Conservation (phyloP, 1,139 yeast species). For the Magnusiomyces suaveolens region DNA sequence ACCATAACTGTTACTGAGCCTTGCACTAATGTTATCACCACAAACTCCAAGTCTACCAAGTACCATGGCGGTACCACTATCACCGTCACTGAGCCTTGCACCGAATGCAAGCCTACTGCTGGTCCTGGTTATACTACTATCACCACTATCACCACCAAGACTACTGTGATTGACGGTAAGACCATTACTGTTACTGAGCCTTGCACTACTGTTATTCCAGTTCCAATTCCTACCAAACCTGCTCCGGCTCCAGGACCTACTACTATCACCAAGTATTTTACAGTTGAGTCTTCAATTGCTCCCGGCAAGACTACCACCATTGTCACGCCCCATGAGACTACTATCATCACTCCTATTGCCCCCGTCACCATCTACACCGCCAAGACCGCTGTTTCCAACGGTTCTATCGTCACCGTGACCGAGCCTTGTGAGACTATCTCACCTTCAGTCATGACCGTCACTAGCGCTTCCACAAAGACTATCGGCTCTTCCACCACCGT, state of each 20-base stretch:
- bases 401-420: background rate
- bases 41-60: background rate
- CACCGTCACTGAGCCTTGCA: conserved; percentile 14
- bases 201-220: conserved; percentile 7
- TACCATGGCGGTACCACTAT: conserved; percentile 3
- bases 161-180: conserved; percentile 4
- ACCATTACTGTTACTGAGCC: conserved; percentile 13
- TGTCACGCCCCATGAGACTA: background rate
- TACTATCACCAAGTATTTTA: background rate
- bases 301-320: background rate
- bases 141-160: background rate
- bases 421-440: background rate
- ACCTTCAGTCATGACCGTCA: background rate
- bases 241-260: background rate
- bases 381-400: background rate
- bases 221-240: background rate
- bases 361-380: conserved; percentile 4
- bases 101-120: background rate
- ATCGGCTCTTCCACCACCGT: background rate
- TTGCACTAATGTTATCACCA: conserved; percentile 12
- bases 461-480: background rate
- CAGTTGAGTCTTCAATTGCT: background rate
- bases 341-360: conserved; percentile 1
- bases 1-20: conserved; percentile 14
- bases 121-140: background rate